Evolutionary conservation across 805 yeast species (phyloP).

Genomic region (Candida corydali): DNA sequence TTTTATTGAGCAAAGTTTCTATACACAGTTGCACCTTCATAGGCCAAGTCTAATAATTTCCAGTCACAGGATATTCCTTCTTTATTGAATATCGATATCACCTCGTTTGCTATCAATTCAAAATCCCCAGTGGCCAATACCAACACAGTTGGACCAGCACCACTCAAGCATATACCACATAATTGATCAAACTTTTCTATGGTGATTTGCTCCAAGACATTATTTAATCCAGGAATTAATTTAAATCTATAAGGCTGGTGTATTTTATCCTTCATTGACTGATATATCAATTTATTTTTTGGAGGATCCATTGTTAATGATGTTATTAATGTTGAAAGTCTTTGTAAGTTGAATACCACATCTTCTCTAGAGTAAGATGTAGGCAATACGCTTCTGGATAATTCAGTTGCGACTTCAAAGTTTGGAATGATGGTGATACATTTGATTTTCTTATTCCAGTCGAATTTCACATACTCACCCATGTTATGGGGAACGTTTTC

Average conservation of each 20-base stretch:
- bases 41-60: constrained; percentile 81
- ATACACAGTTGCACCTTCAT: constrained; percentile 74
- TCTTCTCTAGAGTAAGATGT: constrained; percentile 71
- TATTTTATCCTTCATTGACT: constrained; percentile 94
- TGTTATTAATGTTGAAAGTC: constrained; percentile 87
- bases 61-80: constrained; percentile 71
- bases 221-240: constrained; percentile 85
- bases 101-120: constrained; percentile 75
- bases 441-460: constrained; percentile 75
- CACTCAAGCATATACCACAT: constrained; percentile 90
- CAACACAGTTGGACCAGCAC: constrained; percentile 97
- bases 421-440: constrained; percentile 91
- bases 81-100: constrained; percentile 62
- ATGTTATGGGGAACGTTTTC: constrained; percentile 72
- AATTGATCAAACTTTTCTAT: constrained; percentile 81
- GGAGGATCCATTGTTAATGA: constrained; percentile 87
- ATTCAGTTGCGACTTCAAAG: constrained; percentile 92
- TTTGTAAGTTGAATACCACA: constrained; percentile 86
- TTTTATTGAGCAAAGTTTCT: neutral
- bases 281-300: constrained; percentile 75
- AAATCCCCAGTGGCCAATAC: constrained; percentile 89
- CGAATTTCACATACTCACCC: constrained; percentile 84
- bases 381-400: constrained; percentile 87
- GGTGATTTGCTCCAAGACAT: constrained; percentile 73
- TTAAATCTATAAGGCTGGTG: constrained; percentile 97